Conservation (phyloP, 2,329 filamentous ascomycete species). For the Fusarium staphyleae region DNA sequence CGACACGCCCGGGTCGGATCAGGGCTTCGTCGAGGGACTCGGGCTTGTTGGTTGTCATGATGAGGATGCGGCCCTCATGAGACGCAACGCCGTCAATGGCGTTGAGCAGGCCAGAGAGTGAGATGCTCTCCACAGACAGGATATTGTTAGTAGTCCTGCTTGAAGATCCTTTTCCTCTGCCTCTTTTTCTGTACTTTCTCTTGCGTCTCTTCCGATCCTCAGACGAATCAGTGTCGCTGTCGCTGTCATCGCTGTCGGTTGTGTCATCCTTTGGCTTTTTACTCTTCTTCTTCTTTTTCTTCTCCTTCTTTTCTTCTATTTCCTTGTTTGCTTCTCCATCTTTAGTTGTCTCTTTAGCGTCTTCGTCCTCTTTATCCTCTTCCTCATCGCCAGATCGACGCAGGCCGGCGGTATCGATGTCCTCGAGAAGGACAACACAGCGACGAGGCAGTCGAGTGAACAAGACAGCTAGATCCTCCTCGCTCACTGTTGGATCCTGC, state of each 20-base stretch:
- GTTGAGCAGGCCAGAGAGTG: slow-evolving; percentile 80
- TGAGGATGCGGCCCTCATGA: slow-evolving; percentile 78
- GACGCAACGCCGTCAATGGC: slow-evolving; percentile 83
- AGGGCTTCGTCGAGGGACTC: slow-evolving; percentile 77
- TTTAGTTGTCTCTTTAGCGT: slow-evolving; percentile 16
- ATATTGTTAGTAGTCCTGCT: slow-evolving; percentile 37
- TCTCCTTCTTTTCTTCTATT: slow-evolving; percentile 17
- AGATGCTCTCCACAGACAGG: slow-evolving; percentile 59
- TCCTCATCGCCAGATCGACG: slow-evolving; percentile 50
- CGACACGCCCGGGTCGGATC: slow-evolving; percentile 75
- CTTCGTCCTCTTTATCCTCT: slow-evolving; percentile 33
- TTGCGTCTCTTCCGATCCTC: slow-evolving; percentile 32
- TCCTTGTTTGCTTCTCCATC: slow-evolving; percentile 15
- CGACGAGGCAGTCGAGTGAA: slow-evolving; percentile 67
- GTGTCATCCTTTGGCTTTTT: slow-evolving; percentile 41
- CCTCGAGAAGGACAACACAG: slow-evolving; percentile 72
- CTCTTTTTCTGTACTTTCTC: slow-evolving; percentile 29
- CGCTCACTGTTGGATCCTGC: slow-evolving; percentile 65
- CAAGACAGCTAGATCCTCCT: slow-evolving; percentile 65
- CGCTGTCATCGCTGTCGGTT: slow-evolving; percentile 33
- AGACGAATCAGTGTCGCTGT: slow-evolving; percentile 4
- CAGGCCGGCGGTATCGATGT: slow-evolving; percentile 72
- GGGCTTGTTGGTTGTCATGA: slow-evolving; percentile 84
- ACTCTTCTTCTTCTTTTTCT: slow-evolving; percentile 34
- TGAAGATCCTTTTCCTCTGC: slow-evolving; percentile 24